Evolutionary conservation across 176 grass and related monocot species (phyloP), one percentile per base, ranked within the genome.

Genomic region (Aechmea fasciata): DNA sequence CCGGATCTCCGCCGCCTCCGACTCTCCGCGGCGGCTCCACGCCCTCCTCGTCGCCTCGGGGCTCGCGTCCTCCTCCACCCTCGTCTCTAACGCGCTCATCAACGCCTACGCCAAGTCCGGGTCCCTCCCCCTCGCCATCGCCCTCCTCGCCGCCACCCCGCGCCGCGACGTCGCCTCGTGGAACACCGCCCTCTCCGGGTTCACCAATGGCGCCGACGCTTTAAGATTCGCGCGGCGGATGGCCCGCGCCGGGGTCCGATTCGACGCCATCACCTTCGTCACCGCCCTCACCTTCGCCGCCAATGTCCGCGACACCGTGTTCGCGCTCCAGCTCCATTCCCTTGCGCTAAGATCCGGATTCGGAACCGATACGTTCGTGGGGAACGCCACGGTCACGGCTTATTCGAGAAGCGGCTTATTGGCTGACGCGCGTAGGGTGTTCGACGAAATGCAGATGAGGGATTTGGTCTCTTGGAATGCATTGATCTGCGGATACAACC

Each of bases 391-490:
- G 47, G 71, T 96, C 67, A 92, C 83, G 33, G 82, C 84, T 5
- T 96, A 96, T 74, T 70, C 86, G 2, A 71, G 87, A 10, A 64
- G 61, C 3, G 81, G 67, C 3, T 84, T 69, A 64, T 23, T 78
- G 11, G 25, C 52, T 11, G 80, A 81, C 11, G 89, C 93, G 1
- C 53, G 71, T 14, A 81, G 48, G 52, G 68, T 83, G 67, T 96
- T 92, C 67, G 86, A 85, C 28, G 93, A 90, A 81, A 90, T 90
- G 86, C 52, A 73, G 3, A 6, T 71, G 4, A 47, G 73, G 73
- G 89, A 92, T 80, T 50, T 70, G 13, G 83, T 92, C 15, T 90
- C 93, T 66, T 96, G 89, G 86, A 96, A 96, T 77, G 86, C 88
- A 10, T 64, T 96, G 66, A 63, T 92, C 28, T 81, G 80, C 67